phyloP scores from a whole-genome alignment of 2,329 filamentous ascomycete genomes.

The Kalaharituber pfeilii region DNA sequence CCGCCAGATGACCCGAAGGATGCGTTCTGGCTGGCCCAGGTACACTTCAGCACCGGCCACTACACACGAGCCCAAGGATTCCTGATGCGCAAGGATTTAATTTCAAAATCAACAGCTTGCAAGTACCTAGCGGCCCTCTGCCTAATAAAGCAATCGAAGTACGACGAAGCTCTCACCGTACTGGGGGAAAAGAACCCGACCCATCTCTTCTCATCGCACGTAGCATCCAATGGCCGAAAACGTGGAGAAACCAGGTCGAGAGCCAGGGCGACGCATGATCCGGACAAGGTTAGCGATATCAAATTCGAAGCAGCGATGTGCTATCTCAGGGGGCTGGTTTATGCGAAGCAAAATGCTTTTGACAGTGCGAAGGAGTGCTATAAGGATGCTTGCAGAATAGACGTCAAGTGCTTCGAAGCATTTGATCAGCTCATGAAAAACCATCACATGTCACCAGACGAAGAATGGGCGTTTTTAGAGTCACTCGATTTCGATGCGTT shows the following conservation, averaged over 20 bases:
- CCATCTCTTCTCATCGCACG: slow-evolving; percentile 46
- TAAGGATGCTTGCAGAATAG: slow-evolving; percentile 89
- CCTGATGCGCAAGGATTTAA: slow-evolving; percentile 65
- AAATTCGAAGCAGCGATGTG: slow-evolving; percentile 96
- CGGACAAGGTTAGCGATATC: slow-evolving; percentile 48
- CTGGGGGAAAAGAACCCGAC: slow-evolving; percentile 89
- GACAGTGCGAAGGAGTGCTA: slow-evolving; percentile 96
- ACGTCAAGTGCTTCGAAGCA: slow-evolving; percentile 95
- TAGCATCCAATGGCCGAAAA: slow-evolving; percentile 9
- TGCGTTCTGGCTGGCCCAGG: slow-evolving; percentile 94
- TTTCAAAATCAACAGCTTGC: slow-evolving; percentile 66
- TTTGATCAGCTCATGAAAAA: slow-evolving; percentile 98
- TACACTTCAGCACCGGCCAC: slow-evolving; percentile 89
- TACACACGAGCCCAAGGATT: slow-evolving; percentile 82
- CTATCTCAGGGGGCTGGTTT: slow-evolving; percentile 82
- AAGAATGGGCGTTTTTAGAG: slow-evolving; percentile 79
- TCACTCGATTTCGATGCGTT: slow-evolving; percentile 67
- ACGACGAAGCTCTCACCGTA: slow-evolving; percentile 69
- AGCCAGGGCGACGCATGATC: slow-evolving; percentile 27
- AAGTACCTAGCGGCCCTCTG: slow-evolving; percentile 88
- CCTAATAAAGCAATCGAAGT: slow-evolving; percentile 77
- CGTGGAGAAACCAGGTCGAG: slow-evolving; percentile 4
- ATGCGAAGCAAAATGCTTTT: slow-evolving; percentile 91
- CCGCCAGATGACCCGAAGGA: slow-evolving; percentile 70
- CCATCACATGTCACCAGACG: slow-evolving; percentile 69